Evolutionary conservation across 148 eudicot genomes (phyloP).

Genomic region (Fagopyrum homotropicum): DNA sequence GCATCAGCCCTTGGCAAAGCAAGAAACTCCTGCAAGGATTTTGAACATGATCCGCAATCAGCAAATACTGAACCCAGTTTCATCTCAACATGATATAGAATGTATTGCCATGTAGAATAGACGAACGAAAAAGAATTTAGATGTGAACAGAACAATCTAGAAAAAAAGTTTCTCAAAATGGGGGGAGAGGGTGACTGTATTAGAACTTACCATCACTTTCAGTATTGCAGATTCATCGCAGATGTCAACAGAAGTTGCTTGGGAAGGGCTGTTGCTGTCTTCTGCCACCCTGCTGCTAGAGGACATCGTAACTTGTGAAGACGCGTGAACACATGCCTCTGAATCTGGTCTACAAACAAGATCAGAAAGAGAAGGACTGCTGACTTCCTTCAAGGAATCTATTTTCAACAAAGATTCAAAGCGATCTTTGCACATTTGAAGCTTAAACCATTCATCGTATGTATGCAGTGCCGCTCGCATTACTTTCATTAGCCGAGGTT

Average conservation of each 20-base stretch:
- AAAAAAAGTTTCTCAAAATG: not conserved
- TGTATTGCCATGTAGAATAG: not conserved
- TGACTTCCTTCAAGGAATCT: slow-evolving; percentile 56
- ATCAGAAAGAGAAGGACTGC: slow-evolving; percentile 36
- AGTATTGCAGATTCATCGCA: slow-evolving; percentile 77
- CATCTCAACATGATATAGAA: slow-evolving; percentile 1
- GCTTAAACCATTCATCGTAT: slow-evolving; percentile 83
- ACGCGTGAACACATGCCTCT: slow-evolving; percentile 42
- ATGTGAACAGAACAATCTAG: not conserved
- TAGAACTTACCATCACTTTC: slow-evolving; percentile 84
- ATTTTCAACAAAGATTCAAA: slow-evolving; percentile 83
- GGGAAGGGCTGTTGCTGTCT: slow-evolving; percentile 64
- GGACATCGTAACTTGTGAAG: slow-evolving; percentile 60
- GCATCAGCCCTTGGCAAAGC: slow-evolving; percentile 92
- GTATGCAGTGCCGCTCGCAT: slow-evolving; percentile 65
- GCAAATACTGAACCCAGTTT: not conserved
- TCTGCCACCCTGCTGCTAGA: slow-evolving; percentile 59
- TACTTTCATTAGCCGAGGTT: slow-evolving; percentile 82
- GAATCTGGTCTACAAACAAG: slow-evolving; percentile 34
- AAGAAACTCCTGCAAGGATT: slow-evolving; percentile 70
- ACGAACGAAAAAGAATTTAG: not conserved
- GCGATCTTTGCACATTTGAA: slow-evolving; percentile 83
- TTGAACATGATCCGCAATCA: not conserved
- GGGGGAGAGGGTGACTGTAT: not conserved
- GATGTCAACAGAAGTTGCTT: slow-evolving; percentile 50